These are phyloP conservation scores for Endocalyx cinctus DNA, from an alignment of 2,329 filamentous ascomycete genomes.

Conservation along the genomic window DNA sequence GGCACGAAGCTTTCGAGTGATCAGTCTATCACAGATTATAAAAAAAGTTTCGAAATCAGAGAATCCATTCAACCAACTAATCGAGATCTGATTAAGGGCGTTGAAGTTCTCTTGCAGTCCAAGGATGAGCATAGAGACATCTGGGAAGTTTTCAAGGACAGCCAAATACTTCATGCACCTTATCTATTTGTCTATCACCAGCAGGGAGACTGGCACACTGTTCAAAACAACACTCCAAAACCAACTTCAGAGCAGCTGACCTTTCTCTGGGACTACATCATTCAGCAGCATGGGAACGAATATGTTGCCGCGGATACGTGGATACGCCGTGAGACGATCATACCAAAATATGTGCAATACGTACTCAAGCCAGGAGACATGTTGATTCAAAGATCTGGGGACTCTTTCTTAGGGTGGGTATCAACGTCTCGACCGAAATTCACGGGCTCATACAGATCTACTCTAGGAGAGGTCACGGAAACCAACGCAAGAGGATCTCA, in stretches of 20 bases:
- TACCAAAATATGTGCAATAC: neutral
- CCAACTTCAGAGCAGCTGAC: conserved; percentile 1
- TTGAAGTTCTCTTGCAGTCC: conserved; percentile 1
- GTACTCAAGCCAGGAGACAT: conserved; percentile 1
- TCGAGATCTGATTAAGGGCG: neutral
- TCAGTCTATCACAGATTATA: no score
- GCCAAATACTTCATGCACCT: neutral
- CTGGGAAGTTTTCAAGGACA: conserved; percentile 1
- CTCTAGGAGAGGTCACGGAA: neutral
- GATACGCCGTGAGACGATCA: neutral
- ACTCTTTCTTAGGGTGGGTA: neutral
- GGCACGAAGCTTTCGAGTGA: neutral
- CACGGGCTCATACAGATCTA: neutral
- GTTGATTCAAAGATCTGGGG: neutral
- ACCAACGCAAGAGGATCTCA: neutral
- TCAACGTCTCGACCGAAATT: neutral
- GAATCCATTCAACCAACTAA: conserved; percentile 5
- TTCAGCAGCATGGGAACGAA: conserved; percentile 2
- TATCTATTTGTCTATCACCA: conserved; percentile 6
- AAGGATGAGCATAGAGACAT: conserved; percentile 1
- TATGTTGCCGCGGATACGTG: conserved; percentile 1
- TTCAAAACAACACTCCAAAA: neutral
- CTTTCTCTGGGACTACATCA: conserved; percentile 3
- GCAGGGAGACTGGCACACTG: neutral
- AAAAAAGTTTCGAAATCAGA: neutral